These are phyloP conservation scores for Gigaspora rosea DNA, from an alignment of 192 early-diverging fungal genomes.

Conservation along the genomic window DNA sequence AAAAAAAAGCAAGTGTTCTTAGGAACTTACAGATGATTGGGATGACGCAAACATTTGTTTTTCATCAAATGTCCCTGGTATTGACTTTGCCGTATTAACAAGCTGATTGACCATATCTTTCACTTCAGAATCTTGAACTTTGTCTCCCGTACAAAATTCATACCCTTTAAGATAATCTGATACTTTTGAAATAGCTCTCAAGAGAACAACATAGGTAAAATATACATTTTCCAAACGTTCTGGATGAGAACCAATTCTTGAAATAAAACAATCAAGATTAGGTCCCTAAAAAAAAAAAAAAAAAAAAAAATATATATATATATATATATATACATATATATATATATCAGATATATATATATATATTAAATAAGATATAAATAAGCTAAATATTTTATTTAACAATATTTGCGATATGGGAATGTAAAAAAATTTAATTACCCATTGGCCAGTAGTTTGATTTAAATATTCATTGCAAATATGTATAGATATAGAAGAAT, in stretches of 20 bases:
- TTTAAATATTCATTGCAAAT: slow-evolving; percentile 96
- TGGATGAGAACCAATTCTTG: slow-evolving; percentile 84
- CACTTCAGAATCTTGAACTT: slow-evolving; percentile 53
- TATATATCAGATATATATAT: too few species aligned
- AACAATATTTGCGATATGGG: not conserved
- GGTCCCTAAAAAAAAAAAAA: slow-evolving; percentile 63
- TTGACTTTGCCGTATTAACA: slow-evolving; percentile 57
- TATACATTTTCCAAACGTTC: slow-evolving; percentile 96
- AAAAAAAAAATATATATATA: too few species aligned
- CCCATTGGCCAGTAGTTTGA: slow-evolving; percentile 86
- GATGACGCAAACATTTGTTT: slow-evolving; percentile 69
- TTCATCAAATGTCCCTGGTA: slow-evolving; percentile 89
- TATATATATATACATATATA: too few species aligned
- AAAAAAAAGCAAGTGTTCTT: too few species aligned
- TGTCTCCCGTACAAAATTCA: slow-evolving; percentile 68
- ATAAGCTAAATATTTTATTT: not conserved
- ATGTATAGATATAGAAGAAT: slow-evolving; percentile 96
- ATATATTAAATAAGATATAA: not conserved
- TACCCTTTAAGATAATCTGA: slow-evolving; percentile 71
- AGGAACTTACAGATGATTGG: slow-evolving; percentile 19
- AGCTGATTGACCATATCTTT: slow-evolving; percentile 62
- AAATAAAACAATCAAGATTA: slow-evolving; percentile 89
- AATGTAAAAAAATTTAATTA: slow-evolving; percentile 33
- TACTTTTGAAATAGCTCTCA: slow-evolving; percentile 86
- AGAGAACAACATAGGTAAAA: slow-evolving; percentile 86